These are phyloP conservation scores for Fonsecaea multimorphosa DNA, from an alignment of 2,329 filamentous ascomycete genomes.

Conservation along the genomic window DNA sequence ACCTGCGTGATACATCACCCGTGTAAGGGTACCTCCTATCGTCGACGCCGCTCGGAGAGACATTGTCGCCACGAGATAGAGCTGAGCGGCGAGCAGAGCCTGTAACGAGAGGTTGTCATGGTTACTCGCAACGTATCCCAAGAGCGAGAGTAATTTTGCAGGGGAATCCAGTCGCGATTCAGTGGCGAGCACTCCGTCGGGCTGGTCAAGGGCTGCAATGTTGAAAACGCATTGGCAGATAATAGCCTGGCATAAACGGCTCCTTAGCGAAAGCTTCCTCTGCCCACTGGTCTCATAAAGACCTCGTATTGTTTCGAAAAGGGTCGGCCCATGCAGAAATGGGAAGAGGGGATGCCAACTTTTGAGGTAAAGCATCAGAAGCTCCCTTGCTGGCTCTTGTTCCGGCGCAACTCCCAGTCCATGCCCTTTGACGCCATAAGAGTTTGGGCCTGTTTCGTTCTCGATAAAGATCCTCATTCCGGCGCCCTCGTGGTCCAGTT, in stretches of 20 bases:
- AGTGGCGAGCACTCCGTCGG: conserved; percentile 48
- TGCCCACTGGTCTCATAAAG: conserved; percentile 45
- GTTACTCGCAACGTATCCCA: conserved; percentile 57
- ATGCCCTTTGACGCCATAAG: conserved; percentile 25
- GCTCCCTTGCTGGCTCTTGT: conserved; percentile 45
- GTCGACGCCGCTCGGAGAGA: conserved; percentile 64
- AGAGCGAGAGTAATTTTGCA: conserved; percentile 59
- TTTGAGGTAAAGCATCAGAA: conserved; percentile 47
- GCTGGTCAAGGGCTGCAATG: conserved; percentile 55
- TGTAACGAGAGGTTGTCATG: conserved; percentile 52
- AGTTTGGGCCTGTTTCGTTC: conserved; percentile 5
- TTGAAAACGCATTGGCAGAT: conserved; percentile 60
- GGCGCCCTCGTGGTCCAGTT: not conserved
- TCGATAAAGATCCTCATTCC: conserved; percentile 19
- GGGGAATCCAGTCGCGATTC: conserved; percentile 53
- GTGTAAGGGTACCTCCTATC: conserved; percentile 61
- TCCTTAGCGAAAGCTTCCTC: conserved; percentile 43
- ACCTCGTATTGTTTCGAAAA: conserved; percentile 56
- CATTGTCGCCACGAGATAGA: conserved; percentile 63
- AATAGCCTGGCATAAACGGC: conserved; percentile 56
- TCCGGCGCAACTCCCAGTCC: conserved; percentile 42
- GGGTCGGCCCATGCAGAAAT: conserved; percentile 61
- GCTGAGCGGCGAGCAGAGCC: conserved; percentile 59
- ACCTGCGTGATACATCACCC: conserved; percentile 63
- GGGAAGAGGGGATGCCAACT: conserved; percentile 64